These are phyloP conservation scores for Teratosphaeria nubilosa DNA, from an alignment of 2,329 filamentous ascomycete genomes.

Conservation along the genomic window DNA sequence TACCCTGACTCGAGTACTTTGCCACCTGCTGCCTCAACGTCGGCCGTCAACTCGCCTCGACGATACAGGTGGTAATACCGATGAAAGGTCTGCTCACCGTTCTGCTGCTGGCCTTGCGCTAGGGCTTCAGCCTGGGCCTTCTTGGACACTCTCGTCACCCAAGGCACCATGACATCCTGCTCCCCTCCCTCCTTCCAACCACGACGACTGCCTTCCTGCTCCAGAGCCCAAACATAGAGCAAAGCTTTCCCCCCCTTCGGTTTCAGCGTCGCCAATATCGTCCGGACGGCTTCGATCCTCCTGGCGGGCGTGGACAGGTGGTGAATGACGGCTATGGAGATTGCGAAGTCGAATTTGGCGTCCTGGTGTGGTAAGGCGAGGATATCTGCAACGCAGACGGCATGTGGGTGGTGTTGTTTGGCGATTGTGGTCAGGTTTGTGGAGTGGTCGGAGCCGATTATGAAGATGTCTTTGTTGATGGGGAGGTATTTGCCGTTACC, in stretches of 20 bases:
- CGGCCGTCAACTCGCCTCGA: conserved; percentile 74
- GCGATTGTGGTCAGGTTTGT: conserved; percentile 51
- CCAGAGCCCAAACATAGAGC: conserved; percentile 90
- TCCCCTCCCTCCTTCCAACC: conserved; percentile 77
- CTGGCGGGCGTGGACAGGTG: conserved; percentile 73
- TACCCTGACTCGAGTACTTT: conserved; percentile 71
- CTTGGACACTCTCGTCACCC: conserved; percentile 54
- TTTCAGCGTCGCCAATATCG: conserved; percentile 58
- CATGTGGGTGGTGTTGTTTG: conserved; percentile 48
- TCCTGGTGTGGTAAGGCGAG: conserved; percentile 69
- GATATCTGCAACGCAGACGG: conserved; percentile 64
- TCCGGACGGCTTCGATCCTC: conserved; percentile 60
- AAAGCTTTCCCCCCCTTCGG: conserved; percentile 53
- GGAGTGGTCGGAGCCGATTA: conserved; percentile 78
- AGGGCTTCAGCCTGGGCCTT: conserved; percentile 20
- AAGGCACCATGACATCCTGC: conserved; percentile 92
- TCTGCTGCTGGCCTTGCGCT: conserved; percentile 13
- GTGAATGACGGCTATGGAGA: conserved; percentile 89
- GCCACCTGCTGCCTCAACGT: conserved; percentile 66
- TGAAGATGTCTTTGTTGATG: conserved; percentile 67
- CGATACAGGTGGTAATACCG: conserved; percentile 92
- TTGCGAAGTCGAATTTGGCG: conserved; percentile 68
- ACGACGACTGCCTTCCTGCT: conserved; percentile 75
- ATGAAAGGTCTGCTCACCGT: conserved; percentile 53
- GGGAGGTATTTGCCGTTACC: conserved; percentile 93